Base-by-base conservation (phyloP, 192 early-diverging fungal genomes). In the Coemansia sp. region DNA sequence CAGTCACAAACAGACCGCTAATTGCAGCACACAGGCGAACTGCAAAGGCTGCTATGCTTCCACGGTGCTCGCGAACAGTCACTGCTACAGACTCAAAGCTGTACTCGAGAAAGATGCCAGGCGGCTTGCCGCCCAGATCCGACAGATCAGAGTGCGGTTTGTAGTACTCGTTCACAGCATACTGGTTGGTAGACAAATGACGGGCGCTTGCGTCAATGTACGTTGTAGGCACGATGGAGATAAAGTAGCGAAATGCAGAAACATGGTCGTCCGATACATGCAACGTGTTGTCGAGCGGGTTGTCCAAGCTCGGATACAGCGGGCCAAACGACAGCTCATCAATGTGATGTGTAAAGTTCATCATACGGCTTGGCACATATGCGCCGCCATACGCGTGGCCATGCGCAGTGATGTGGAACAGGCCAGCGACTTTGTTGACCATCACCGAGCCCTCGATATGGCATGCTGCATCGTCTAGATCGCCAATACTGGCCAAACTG, bases 281-380 rank as follows among this genome's bases (percentile, higher is more conserved):
- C 38, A 90, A 63, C 40, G 86, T 92, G 48, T 86, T 69, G 74
- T 96, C 94, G 18, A 98, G 74, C 56, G 96, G 96, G 70, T 97
- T 97, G 37, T 86, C 76, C 20, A 98, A 76, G 38, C 81, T 87
- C 2, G 93, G 93, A 66, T 96, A 97, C 37, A 88, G 66, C 8
- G 72, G 74, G 34, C 96, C 96, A 81, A 96, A 98, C 1, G 93
- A 95, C 24, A 98, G 80, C 70, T 92, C 87, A 61, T 95, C 90
- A 40, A 98, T 92, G 47, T 88, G 86, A 76, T 98, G 96, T 0
- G 94, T 96, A 70, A 98, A 95, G 74, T 98, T 98, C 74, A 98
- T 85, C 53, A 84, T 89, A 87, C 71, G 48, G 51, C 44, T 59
- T 23, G 63, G 67, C 21, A 68, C 82, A 69, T 93, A 90, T 6